Evolutionary conservation across 441 rosid genomes (phyloP), one percentile per base, ranked within the genome.

Genomic region (Gossypium schwendimanii): DNA sequence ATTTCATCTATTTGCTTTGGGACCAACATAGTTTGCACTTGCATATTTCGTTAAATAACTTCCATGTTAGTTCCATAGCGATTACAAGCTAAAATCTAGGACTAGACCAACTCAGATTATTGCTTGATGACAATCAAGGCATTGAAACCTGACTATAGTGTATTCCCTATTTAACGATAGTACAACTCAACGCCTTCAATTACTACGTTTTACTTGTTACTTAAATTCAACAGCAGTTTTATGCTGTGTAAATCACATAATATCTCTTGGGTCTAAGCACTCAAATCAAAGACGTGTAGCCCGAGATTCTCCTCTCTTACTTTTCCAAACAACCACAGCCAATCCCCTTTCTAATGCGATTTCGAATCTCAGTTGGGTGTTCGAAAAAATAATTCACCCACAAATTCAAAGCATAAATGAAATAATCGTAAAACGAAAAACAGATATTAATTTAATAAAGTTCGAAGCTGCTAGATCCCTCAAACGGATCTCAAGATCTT

Each of bases 401-500:
- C 1, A 49, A 49, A 50, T 26, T 67, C 45, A 28, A 67, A 50
- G 17, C 59, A 50, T 26, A 15, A 50, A 26, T 49, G 15, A 28
- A 26, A 26, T 15, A 17, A 28, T 67, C 44, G 10, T 9, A 50
- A 50, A 67, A 67, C 17, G 9, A 64, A 49, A 47, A 49, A 26
- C 10, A 8, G n/a, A 26, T 1, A 49, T 12, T 47, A 3, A 67
- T 26, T n/a, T 8, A 67, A 67, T 4, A 15, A 15, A 26, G 3
- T 6, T 10, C 3, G 9, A 28, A 8, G 7, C 54, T 44, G 17
- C 6, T 12, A 21, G 47, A 44, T 8, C 20, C 17, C 54, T 36
- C 20, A 64, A 64, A 64, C 33, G 45, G 24, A 50, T 67, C 71
- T 50, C 71, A 50, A 49, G 44, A 26, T 67, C 23, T 50, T 26